phyloP scores from a whole-genome alignment of 305 asterid genomes.

The Stenogyne calaminthoides region DNA sequence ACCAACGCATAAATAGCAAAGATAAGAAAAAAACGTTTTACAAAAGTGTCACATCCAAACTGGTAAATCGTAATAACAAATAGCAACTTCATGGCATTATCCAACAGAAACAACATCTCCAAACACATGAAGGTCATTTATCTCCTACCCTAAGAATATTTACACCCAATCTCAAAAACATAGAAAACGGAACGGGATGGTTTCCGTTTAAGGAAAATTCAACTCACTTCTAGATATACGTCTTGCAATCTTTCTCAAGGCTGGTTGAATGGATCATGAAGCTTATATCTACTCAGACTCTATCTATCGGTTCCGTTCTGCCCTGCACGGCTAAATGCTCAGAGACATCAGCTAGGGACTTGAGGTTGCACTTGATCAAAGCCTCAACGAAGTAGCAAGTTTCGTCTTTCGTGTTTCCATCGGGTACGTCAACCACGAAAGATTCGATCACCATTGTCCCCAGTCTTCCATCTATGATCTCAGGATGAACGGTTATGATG shows the following conservation, averaged over 20 bases:
- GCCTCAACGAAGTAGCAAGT: constrained; percentile 87
- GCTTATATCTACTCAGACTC: constrained; percentile 36
- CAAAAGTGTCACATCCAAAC: constrained; percentile 17
- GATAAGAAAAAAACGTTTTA: neutral
- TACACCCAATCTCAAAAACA: constrained; percentile 52
- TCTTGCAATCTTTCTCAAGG: constrained; percentile 28
- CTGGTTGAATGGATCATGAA: constrained; percentile 24
- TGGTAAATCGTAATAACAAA: constrained; percentile 24
- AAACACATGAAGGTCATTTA: constrained; percentile 30
- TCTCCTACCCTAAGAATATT: constrained; percentile 41
- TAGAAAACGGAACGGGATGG: constrained; percentile 22
- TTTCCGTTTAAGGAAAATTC: constrained; percentile 26
- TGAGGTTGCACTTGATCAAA: constrained; percentile 80
- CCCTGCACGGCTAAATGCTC: constrained; percentile 75
- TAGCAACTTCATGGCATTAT: constrained; percentile 30
- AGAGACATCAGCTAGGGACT: constrained; percentile 81
- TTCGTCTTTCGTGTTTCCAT: constrained; percentile 83
- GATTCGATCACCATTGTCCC: constrained; percentile 86
- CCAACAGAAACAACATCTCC: constrained; percentile 30
- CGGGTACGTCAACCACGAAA: constrained; percentile 82
- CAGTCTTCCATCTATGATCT: constrained; percentile 70
- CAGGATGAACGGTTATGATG: constrained; percentile 69
- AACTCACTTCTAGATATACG: constrained; percentile 37
- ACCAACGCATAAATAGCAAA: constrained; percentile 11
- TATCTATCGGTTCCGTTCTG: constrained; percentile 54